Conservation (phyloP, 2,329 filamentous ascomycete species). For the Calonectria henricotiae region DNA sequence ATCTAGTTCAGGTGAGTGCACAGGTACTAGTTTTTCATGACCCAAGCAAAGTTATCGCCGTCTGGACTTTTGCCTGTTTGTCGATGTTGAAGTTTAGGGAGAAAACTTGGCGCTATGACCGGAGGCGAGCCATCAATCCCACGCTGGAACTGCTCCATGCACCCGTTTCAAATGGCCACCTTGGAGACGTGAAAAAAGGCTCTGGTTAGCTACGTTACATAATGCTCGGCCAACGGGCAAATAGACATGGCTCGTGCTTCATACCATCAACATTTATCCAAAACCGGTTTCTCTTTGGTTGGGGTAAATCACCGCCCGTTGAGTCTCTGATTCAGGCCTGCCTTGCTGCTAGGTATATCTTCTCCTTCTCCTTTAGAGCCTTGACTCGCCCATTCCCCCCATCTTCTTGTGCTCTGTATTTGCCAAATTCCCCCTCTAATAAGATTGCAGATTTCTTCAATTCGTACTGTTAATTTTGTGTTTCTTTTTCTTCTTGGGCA, state of each 20-base stretch:
- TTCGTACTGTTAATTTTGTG: neutral
- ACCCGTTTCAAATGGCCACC: neutral
- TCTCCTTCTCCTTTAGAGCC: neutral
- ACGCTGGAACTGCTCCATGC: neutral
- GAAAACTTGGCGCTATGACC: constrained; percentile 1
- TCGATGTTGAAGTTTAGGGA: neutral
- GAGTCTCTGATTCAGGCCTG: constrained; percentile 3
- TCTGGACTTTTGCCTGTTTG: no score
- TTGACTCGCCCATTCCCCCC: neutral
- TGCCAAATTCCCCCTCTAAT: neutral
- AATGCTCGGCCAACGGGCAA: neutral
- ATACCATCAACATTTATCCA: neutral
- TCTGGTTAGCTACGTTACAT: neutral
- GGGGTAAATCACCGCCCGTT: neutral
- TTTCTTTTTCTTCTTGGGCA: neutral
- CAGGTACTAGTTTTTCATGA: no score
- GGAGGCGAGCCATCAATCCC: neutral
- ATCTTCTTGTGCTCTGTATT: neutral
- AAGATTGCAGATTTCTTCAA: neutral
- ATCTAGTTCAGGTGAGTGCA: no score
- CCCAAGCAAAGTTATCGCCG: no score
- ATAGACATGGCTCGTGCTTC: neutral
- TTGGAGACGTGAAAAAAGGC: neutral
- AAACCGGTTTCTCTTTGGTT: neutral
- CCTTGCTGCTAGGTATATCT: neutral